These are phyloP conservation scores for Kazachstania sp. DNA, from an alignment of 1,139 yeast genomes.

Conservation along the genomic window DNA sequence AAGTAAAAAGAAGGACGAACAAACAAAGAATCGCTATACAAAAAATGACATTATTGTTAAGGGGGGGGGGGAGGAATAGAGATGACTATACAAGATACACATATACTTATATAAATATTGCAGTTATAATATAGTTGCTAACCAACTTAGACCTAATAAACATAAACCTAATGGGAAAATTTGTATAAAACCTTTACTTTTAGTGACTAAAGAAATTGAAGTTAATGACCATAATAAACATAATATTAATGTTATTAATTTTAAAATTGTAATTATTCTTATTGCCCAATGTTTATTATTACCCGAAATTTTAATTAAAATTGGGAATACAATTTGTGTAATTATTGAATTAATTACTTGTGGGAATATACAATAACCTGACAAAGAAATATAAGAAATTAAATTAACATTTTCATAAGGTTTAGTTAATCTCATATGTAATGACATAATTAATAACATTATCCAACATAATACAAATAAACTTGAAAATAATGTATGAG, in stretches of 20 bases:
- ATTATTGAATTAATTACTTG: constrained; percentile 22
- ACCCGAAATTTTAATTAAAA: constrained; percentile 13
- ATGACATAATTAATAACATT: constrained; percentile 22
- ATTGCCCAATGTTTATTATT: constrained; percentile 13
- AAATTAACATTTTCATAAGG: constrained; percentile 22
- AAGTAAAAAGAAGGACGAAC: too few species aligned
- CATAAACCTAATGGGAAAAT: constrained; percentile 25
- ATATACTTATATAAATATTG: neutral
- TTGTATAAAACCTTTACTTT: constrained; percentile 19
- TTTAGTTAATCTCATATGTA: constrained; percentile 24
- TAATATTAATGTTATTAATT: constrained; percentile 14
- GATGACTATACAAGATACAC: neutral
- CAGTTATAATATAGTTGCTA: constrained; percentile 14
- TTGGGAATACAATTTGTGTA: constrained; percentile 22
- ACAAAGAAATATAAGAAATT: constrained; percentile 25
- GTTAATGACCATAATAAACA: constrained; percentile 24
- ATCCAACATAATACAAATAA: constrained; percentile 27
- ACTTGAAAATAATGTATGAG: constrained; percentile 25
- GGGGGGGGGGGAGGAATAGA: too few species aligned
- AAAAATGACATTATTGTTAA: too few species aligned
- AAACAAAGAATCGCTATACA: too few species aligned
- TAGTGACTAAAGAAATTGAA: constrained; percentile 23
- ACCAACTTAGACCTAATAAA: constrained; percentile 24
- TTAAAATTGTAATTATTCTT: constrained; percentile 14
- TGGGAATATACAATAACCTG: constrained; percentile 30